Evolutionary conservation across 352 stramenopile genomes (phyloP).

Genomic region (Phytophthora pseudosyringae): DNA sequence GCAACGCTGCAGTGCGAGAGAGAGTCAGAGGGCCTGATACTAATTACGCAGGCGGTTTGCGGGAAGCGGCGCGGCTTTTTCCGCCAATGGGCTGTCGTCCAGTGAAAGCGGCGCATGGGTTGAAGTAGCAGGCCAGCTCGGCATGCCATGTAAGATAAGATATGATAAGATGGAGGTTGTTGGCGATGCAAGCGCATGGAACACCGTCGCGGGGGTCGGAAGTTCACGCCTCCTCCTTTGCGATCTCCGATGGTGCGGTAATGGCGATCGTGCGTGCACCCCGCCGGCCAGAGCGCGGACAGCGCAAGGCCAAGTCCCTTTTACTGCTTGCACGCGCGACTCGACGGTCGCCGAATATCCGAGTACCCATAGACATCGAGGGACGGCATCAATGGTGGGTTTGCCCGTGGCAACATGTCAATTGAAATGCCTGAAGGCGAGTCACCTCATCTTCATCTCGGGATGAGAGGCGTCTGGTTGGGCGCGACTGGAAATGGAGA

Average conservation of each 20-base stretch:
- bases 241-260: conserved; percentile 17
- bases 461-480: background rate
- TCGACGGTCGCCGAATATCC: conserved; percentile 2
- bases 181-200: conserved; percentile 1
- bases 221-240: conserved; percentile 8
- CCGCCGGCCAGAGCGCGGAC: conserved; percentile 11
- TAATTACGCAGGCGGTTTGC: conserved; percentile 15
- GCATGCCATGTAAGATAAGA: background rate
- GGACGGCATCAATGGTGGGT: background rate
- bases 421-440: background rate
- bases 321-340: conserved; percentile 29
- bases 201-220: conserved; percentile 10
- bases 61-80: conserved; percentile 18
- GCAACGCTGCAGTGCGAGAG: background rate
- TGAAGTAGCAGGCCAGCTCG: background rate
- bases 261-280: conserved; percentile 25
- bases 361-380: background rate
- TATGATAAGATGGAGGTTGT: background rate
- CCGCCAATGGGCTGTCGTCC: conserved; percentile 13
- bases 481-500: conserved; percentile 6
- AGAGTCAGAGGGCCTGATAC: conserved; percentile 20
- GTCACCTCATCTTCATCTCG: background rate
- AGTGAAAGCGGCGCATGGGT: background rate
- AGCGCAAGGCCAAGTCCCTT: conserved; percentile 5
- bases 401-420: background rate